Evolutionary conservation across 164 flowering plant species (phyloP).

Genomic region (Hamamelis virginiana): DNA sequence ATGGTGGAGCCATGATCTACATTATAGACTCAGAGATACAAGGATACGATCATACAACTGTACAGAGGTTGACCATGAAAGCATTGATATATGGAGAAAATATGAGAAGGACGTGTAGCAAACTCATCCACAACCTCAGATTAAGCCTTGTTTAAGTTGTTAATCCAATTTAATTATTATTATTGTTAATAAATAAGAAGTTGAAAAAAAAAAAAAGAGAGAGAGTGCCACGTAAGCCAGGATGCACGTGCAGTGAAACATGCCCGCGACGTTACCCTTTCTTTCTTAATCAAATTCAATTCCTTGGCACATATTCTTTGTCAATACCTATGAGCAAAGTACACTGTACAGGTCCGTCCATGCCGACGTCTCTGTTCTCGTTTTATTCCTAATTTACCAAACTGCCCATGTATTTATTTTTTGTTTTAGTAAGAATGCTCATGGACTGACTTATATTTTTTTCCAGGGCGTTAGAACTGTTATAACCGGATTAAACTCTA

Average conservation of each 20-base stretch:
- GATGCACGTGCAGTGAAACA: conserved; percentile 3
- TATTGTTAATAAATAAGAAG: too few species aligned
- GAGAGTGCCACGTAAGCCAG: background rate
- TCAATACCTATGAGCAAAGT: background rate
- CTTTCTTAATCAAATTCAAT: background rate
- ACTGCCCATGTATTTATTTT: background rate
- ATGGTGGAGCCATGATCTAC: too few species aligned
- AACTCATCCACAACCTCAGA: conserved; percentile 3
- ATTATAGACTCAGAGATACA: too few species aligned
- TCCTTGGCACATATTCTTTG: background rate
- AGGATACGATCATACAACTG: too few species aligned
- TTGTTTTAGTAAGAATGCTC: too few species aligned
- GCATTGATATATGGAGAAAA: background rate
- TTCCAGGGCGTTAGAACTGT: too few species aligned
- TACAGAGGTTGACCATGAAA: background rate
- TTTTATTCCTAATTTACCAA: background rate
- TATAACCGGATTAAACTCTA: too few species aligned
- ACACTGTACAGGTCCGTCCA: background rate
- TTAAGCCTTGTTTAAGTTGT: background rate
- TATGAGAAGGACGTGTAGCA: conserved; percentile 9
- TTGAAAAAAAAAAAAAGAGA: background rate
- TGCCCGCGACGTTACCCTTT: background rate
- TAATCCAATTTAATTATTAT: background rate
- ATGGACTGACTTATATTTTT: too few species aligned
- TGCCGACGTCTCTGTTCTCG: background rate